Conservation (phyloP, 352 stramenopile genomes). For the Pseudoperonospora humuli region DNA sequence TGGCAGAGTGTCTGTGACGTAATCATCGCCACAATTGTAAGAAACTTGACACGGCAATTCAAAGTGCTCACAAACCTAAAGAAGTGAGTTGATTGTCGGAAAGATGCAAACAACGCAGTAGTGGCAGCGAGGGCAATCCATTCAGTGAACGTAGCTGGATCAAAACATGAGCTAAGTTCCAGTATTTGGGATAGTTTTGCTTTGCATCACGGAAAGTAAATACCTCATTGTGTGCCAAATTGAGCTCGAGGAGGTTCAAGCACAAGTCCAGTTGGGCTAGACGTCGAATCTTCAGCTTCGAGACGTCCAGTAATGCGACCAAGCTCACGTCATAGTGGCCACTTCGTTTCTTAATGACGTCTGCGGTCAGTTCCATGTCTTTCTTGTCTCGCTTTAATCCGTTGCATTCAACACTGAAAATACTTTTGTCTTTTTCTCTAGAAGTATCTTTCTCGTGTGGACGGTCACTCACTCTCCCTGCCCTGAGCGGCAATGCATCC, state of each 20-base stretch:
- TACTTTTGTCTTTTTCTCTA: too few relatives aligned
- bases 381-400: too few relatives aligned
- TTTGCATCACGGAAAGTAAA: too few relatives aligned
- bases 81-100: constrained; percentile 39
- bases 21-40: too few relatives aligned
- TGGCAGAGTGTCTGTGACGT: too few relatives aligned
- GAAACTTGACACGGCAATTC: too few relatives aligned
- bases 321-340: constrained; percentile 70
- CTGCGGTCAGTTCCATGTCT: constrained; percentile 51
- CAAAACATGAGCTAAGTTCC: neutral
- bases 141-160: constrained; percentile 39
- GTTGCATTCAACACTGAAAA: too few relatives aligned
- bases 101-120: constrained; percentile 41
- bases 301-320: constrained; percentile 60
- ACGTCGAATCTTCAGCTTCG: constrained; percentile 25
- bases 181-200: too few relatives aligned
- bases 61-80: too few relatives aligned
- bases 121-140: constrained; percentile 33
- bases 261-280: constrained; percentile 41
- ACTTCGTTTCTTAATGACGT: constrained; percentile 62
- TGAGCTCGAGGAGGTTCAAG: constrained; percentile 47
- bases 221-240: constrained; percentile 49
- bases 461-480: too few relatives aligned
- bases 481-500: too few relatives aligned
- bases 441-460: too few relatives aligned